A percentile compares a stretch with the other conserved stretches of the same genome.
Evolutionary conservation across 2,329 filamentous ascomycete species (phyloP).

Genomic region (Trichoderma atrobrunneum): DNA sequence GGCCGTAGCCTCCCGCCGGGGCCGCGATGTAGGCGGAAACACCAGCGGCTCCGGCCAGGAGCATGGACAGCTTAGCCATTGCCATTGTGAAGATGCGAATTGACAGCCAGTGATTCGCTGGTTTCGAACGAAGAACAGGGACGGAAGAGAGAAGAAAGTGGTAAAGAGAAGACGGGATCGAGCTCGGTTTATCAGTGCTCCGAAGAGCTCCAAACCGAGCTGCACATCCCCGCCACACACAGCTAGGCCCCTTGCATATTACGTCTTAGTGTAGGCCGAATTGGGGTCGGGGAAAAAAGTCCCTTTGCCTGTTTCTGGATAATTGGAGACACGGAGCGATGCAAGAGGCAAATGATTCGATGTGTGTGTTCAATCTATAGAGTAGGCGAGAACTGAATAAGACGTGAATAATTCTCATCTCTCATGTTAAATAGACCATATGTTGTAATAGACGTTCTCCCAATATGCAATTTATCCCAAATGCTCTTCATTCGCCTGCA

Average conservation of each 20-base stretch:
- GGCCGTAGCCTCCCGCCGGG: background rate
- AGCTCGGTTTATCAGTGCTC: slow-evolving; percentile 9
- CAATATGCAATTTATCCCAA: background rate
- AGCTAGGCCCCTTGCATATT: slow-evolving; percentile 2
- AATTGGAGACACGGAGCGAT: background rate
- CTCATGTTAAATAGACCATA: background rate
- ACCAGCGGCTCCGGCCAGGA: slow-evolving; percentile 14
- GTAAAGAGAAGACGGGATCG: background rate
- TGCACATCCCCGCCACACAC: slow-evolving; percentile 1
- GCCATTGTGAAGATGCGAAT: slow-evolving; percentile 2
- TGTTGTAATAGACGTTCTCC: background rate
- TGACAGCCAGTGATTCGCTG: background rate
- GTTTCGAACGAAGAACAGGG: background rate
- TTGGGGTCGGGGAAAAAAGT: background rate
- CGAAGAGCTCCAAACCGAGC: slow-evolving; percentile 1
- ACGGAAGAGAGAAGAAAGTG: background rate
- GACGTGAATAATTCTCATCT: background rate
- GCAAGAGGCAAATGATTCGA: background rate
- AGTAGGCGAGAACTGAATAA: background rate
- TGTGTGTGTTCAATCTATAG: background rate
- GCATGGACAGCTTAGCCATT: slow-evolving; percentile 6
- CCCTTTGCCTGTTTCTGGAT: background rate
- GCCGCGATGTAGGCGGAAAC: slow-evolving; percentile 15
- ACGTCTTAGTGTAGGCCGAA: background rate
- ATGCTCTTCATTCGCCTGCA: background rate